phyloP scores from a whole-genome alignment of 1,284 basidiomycete genomes.

The Cronartium quercuum region DNA sequence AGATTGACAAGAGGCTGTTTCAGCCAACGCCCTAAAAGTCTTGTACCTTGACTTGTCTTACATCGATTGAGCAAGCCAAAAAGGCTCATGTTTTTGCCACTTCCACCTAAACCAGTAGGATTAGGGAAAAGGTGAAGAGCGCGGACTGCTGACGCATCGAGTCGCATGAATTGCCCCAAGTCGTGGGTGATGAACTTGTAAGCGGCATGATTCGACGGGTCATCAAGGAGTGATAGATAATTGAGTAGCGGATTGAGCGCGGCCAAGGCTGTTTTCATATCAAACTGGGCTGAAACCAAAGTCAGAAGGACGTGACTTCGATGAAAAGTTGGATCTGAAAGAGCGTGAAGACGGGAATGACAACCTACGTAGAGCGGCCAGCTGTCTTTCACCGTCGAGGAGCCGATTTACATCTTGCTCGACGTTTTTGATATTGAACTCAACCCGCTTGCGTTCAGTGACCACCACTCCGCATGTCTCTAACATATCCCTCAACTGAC shows the following conservation, averaged over 20 bases:
- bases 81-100: constrained; percentile 72
- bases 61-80: constrained; percentile 88
- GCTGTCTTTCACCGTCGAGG: constrained; percentile 56
- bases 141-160: constrained; percentile 87
- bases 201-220: constrained; percentile 71
- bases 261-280: constrained; percentile 69
- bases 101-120: constrained; percentile 55
- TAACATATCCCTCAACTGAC: constrained; percentile 55
- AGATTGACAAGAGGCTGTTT: constrained; percentile 93
- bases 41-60: constrained; percentile 91
- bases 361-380: constrained; percentile 52
- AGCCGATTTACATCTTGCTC: constrained; percentile 78
- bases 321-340: not conserved
- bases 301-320: not conserved
- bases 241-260: constrained; percentile 73
- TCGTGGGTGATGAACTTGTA: constrained; percentile 82
- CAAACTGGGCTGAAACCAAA: constrained; percentile 60
- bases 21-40: constrained; percentile 84
- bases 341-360: constrained; percentile 42
- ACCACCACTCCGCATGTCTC: constrained; percentile 86
- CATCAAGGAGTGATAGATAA: constrained; percentile 76
- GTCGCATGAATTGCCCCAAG: constrained; percentile 85
- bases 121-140: constrained; percentile 81
- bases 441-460: constrained; percentile 78
- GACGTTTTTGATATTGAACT: constrained; percentile 74